These are phyloP conservation scores for Leishmania martiniquensis DNA, from an alignment of 208 protist genomes.

Conservation along the genomic window DNA sequence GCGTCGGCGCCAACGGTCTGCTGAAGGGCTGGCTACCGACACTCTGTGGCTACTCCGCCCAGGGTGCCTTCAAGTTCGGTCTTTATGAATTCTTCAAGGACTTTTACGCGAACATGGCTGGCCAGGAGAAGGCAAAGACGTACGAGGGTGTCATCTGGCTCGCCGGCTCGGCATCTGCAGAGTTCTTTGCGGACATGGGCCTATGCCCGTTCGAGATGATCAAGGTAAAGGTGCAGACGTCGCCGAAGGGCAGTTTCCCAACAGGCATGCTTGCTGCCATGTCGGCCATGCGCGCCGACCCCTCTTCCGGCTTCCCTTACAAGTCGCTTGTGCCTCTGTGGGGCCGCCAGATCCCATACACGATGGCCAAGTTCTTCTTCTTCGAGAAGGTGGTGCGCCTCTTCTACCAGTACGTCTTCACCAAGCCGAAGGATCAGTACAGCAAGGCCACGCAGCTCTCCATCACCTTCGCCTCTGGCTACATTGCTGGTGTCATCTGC, in stretches of 20 bases:
- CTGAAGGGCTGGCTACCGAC: conserved; percentile 42
- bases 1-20: conserved; percentile 39
- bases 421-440: conserved; percentile 84
- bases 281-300: conserved; percentile 71
- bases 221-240: conserved; percentile 95
- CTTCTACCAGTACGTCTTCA: conserved; percentile 92
- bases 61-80: conserved; percentile 96
- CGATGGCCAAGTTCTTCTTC: conserved; percentile 96
- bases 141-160: conserved; percentile 89
- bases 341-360: conserved; percentile 96
- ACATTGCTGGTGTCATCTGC: conserved; percentile 95
- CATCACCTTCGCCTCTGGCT: conserved; percentile 94
- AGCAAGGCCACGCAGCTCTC: conserved; percentile 87
- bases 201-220: conserved; percentile 96
- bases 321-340: conserved; percentile 92
- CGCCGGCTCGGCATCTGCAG: conserved; percentile 93
- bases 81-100: conserved; percentile 97
- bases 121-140: conserved; percentile 79
- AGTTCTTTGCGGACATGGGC: conserved; percentile 97
- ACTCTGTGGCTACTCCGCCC: conserved; percentile 59
- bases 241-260: conserved; percentile 80
- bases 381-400: conserved; percentile 88
- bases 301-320: conserved; percentile 85
- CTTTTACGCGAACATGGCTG: conserved; percentile 84
- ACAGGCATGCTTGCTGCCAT: conserved; percentile 70